These are phyloP conservation scores for Gossypium turneri DNA, from an alignment of 345 rosid species.

Conservation along the genomic window DNA sequence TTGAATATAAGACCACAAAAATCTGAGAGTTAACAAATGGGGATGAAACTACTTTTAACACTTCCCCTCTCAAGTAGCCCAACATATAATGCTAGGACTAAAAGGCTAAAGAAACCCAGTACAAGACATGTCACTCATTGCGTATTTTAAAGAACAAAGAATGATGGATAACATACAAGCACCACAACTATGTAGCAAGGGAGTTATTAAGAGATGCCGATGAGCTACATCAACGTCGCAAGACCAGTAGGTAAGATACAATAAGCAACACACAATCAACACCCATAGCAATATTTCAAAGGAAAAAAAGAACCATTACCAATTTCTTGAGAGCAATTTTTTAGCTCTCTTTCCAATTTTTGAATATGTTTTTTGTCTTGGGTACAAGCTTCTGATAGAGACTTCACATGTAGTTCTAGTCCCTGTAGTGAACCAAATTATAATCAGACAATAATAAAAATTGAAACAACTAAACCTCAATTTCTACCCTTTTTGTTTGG, in stretches of 20 bases:
- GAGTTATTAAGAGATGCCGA: background rate
- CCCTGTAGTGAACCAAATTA: constrained; percentile 36
- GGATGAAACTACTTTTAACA: background rate
- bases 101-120: background rate
- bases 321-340: constrained; percentile 77
- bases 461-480: background rate
- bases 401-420: constrained; percentile 53
- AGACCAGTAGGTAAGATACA: background rate
- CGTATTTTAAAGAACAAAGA: background rate
- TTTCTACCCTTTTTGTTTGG: background rate
- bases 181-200: background rate
- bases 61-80: background rate
- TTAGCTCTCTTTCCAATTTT: constrained; percentile 64
- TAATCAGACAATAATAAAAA: constrained; percentile 12
- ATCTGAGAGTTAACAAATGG: background rate
- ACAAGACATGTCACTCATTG: background rate
- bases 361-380: constrained; percentile 53
- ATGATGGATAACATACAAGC: background rate
- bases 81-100: background rate
- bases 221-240: background rate
- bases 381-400: constrained; percentile 50
- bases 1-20: background rate
- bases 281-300: background rate
- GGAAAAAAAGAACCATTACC: constrained; percentile 37
- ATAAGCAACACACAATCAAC: background rate